Percentiles rank a stretch among this genome's conserved stretches.
phyloP scores from a whole-genome alignment of 768 basidiomycete species.

The Mrakia hoshinonis region DNA sequence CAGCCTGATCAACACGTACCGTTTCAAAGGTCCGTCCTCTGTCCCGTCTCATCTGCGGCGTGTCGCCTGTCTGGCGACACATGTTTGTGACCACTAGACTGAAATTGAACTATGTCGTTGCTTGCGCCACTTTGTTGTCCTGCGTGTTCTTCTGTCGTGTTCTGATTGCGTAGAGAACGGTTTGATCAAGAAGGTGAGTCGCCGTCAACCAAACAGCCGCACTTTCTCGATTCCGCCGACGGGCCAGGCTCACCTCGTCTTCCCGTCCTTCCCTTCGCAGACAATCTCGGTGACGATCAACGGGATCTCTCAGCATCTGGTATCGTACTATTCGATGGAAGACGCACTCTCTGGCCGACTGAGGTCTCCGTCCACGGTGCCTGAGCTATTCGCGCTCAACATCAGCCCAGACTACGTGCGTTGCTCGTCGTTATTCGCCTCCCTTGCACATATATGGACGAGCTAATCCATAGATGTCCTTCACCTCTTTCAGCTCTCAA shows the following conservation, averaged over 20 bases:
- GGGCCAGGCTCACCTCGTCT: neutral
- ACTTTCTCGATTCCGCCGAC: too few relatives aligned
- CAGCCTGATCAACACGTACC: slow-evolving; percentile 83
- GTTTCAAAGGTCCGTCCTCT: slow-evolving; percentile 64
- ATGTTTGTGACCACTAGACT: too few relatives aligned
- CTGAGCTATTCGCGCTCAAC: slow-evolving; percentile 75
- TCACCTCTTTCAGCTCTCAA: slow-evolving; percentile 12
- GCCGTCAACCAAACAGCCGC: neutral
- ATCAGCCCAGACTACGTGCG: slow-evolving; percentile 57
- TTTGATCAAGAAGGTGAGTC: slow-evolving; percentile 87
- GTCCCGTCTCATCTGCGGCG: too few relatives aligned
- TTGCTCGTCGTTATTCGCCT: neutral
- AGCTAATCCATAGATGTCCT: neutral
- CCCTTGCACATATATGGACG: neutral
- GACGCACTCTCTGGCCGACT: slow-evolving; percentile 85
- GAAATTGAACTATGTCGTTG: too few relatives aligned
- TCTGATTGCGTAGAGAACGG: too few relatives aligned
- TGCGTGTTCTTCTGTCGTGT: too few relatives aligned
- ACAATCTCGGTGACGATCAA: slow-evolving; percentile 82
- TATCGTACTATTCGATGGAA: slow-evolving; percentile 87
- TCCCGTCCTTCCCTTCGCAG: slow-evolving; percentile 43
- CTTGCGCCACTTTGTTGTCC: too few relatives aligned
- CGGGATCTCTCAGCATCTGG: slow-evolving; percentile 80
- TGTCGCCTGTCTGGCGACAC: too few relatives aligned
- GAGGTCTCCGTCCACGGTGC: slow-evolving; percentile 74